Evolutionary conservation across 176 grass and related monocot species (phyloP).

Genomic region (Calamus simplicifolius): DNA sequence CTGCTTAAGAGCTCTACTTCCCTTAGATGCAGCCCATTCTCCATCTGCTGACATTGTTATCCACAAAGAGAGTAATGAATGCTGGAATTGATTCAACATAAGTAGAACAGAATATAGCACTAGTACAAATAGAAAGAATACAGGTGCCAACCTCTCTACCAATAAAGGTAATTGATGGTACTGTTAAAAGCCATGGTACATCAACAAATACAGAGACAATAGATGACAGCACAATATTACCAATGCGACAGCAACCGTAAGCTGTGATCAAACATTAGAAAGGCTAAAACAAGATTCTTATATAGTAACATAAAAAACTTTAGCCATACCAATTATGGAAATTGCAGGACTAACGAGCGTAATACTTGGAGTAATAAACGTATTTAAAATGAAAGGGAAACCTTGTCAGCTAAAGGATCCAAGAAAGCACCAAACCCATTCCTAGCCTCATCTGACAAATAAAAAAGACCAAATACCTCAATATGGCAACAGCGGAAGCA

Average conservation of each 20-base stretch:
- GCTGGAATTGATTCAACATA: too few species aligned
- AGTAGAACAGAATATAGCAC: too few species aligned
- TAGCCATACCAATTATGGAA: too few species aligned
- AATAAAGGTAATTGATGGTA: constrained; percentile 95
- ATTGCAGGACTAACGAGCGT: too few species aligned
- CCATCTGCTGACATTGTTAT: constrained; percentile 99
- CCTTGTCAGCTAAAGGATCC: constrained; percentile 99
- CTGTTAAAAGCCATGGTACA: constrained; percentile 76
- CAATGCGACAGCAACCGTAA: constrained; percentile 93
- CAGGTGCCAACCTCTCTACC: constrained; percentile 72
- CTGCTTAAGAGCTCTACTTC: constrained; percentile 84
- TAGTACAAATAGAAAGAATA: too few species aligned
- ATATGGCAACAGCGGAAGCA: too few species aligned
- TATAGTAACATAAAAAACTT: not conserved
- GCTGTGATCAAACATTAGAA: constrained; percentile 38
- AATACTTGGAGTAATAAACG: too few species aligned
- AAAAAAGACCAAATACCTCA: too few species aligned
- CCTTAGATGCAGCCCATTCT: constrained; percentile 97
- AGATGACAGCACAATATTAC: constrained; percentile 65
- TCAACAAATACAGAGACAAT: constrained; percentile 38
- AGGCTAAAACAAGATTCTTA: constrained; percentile 9
- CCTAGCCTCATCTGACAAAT: constrained; percentile 73
- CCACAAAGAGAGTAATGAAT: constrained; percentile 18
- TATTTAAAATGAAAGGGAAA: constrained; percentile 4
- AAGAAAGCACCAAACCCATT: constrained; percentile 98